These are phyloP conservation scores for Chytriomyces hyalinus DNA, from an alignment of 192 early-diverging fungal genomes.

Conservation along the genomic window DNA sequence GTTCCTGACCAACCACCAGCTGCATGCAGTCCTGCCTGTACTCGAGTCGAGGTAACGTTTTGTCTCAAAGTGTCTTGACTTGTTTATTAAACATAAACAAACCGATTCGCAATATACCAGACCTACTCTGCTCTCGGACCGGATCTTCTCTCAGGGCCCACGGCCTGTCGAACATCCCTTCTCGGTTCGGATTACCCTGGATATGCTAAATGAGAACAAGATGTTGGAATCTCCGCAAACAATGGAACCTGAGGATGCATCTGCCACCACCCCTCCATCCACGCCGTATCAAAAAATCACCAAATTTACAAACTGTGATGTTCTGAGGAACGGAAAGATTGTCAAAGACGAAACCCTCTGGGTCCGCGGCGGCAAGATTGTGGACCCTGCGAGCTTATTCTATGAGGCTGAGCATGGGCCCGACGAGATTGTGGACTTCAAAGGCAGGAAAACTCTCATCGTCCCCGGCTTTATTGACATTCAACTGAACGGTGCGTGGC, in stretches of 20 bases:
- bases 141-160: constrained; percentile 3
- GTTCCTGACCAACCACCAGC: constrained; percentile 19
- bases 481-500: constrained; percentile 76
- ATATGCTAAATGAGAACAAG: constrained; percentile 9
- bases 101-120: not conserved
- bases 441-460: constrained; percentile 64
- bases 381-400: constrained; percentile 74
- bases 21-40: constrained; percentile 15
- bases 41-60: not conserved
- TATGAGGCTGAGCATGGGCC: constrained; percentile 69
- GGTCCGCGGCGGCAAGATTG: constrained; percentile 78
- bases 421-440: constrained; percentile 73
- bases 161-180: constrained; percentile 15
- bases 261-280: not conserved
- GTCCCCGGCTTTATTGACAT: constrained; percentile 81
- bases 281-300: constrained; percentile 44
- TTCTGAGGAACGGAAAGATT: constrained; percentile 77
- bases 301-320: constrained; percentile 78
- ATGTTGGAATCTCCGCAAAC: not conserved
- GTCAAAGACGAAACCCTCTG: constrained; percentile 75
- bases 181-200: constrained; percentile 13
- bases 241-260: constrained; percentile 3
- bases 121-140: constrained; percentile 2
- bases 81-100: not conserved
- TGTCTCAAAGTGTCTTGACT: not conserved